Percentiles rank a stretch among this genome's conserved stretches.
Evolutionary conservation across 768 basidiomycete species (phyloP).

Genomic region (Pisolithus marmoratus): DNA sequence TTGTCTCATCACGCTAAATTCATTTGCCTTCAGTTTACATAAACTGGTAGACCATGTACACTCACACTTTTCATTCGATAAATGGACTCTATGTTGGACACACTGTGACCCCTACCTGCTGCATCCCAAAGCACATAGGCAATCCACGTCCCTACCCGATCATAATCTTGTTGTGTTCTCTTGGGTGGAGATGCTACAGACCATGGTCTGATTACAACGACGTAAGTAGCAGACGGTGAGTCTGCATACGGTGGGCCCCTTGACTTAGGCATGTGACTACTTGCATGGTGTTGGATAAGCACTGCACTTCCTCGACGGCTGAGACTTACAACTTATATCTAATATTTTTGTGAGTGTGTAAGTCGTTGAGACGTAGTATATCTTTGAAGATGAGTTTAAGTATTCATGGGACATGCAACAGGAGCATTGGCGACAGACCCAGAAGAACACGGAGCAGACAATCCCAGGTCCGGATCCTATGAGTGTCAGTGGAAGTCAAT

Average conservation of each 20-base stretch:
- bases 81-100: slow-evolving; percentile 17
- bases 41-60: slow-evolving; percentile 2
- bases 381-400: too few relatives aligned
- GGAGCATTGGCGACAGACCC: too few relatives aligned
- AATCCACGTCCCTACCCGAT: slow-evolving; percentile 22
- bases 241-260: slow-evolving; percentile 24
- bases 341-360: too few relatives aligned
- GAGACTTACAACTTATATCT: too few relatives aligned
- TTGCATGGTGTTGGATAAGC: too few relatives aligned
- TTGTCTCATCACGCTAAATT: slow-evolving; percentile 23
- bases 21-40: not conserved
- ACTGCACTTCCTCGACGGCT: too few relatives aligned
- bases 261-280: slow-evolving; percentile 7
- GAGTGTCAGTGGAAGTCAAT: too few relatives aligned
- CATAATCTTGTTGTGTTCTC: slow-evolving; percentile 13
- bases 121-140: slow-evolving; percentile 17
- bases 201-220: slow-evolving; percentile 24
- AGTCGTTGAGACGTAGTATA: too few relatives aligned
- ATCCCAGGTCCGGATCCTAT: too few relatives aligned
- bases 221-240: slow-evolving; percentile 13
- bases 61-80: slow-evolving; percentile 28
- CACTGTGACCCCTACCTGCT: not conserved
- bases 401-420: too few relatives aligned
- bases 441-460: too few relatives aligned
- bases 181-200: slow-evolving; percentile 2